Percentiles rank a stretch among this genome's conserved stretches.
Evolutionary conservation across 305 asterid genomes (phyloP).

Genomic region (Solanum chacoense): DNA sequence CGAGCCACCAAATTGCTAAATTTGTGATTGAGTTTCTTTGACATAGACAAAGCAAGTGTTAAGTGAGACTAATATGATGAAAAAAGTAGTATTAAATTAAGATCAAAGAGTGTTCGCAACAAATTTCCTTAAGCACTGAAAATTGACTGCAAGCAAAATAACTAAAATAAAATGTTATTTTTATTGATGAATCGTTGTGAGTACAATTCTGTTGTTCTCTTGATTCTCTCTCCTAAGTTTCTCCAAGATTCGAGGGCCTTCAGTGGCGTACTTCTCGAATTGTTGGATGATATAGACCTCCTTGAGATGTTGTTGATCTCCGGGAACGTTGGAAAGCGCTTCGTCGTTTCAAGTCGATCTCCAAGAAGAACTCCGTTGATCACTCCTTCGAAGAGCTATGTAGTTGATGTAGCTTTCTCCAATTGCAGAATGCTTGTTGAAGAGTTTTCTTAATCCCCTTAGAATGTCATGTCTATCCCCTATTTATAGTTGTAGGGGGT

Average conservation of each 20-base stretch:
- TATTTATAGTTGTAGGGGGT: background rate
- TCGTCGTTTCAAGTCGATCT: background rate
- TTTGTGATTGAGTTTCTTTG: background rate
- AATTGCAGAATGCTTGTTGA: background rate
- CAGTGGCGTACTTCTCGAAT: background rate
- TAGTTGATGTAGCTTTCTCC: background rate
- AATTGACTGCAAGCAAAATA: no score
- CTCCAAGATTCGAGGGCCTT: background rate
- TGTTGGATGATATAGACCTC: background rate
- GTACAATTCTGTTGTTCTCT: background rate
- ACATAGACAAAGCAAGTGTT: background rate
- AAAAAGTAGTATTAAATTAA: background rate
- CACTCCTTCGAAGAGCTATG: background rate
- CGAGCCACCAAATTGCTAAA: background rate
- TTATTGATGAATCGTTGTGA: background rate
- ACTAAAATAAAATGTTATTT: no score
- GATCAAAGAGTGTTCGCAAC: background rate
- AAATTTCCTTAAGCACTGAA: no score
- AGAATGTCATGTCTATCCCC: background rate
- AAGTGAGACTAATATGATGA: background rate
- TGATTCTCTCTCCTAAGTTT: background rate
- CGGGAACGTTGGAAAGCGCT: background rate
- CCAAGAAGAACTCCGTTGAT: background rate
- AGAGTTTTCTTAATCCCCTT: background rate
- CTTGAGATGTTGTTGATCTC: background rate